Conservation (phyloP, 495 filamentous ascomycete genomes). For the Aspergillus egyptiacus region DNA sequence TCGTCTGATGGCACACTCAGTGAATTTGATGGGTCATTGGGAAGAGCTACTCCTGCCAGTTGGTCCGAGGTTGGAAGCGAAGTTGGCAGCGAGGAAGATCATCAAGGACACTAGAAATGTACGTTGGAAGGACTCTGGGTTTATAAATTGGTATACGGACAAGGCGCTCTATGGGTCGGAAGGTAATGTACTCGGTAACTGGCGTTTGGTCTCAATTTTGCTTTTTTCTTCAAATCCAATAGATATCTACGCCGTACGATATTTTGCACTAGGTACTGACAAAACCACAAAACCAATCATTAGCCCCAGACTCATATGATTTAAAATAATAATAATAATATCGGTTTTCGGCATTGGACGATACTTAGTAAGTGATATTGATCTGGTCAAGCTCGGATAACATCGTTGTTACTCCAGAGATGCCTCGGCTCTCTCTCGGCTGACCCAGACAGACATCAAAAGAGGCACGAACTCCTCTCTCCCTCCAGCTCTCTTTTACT, state of each 20-base stretch:
- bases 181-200: not conserved
- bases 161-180: not conserved
- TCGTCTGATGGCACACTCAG: conserved; percentile 59
- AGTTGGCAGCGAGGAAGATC: conserved; percentile 49
- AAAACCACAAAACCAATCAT: too few relatives aligned
- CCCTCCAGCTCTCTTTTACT: not conserved
- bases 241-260: too few relatives aligned
- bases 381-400: conserved; percentile 3
- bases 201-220: not conserved
- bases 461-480: conserved; percentile 1
- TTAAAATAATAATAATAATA: not conserved
- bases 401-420: conserved; percentile 2
- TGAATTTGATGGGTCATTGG: conserved; percentile 46
- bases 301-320: too few relatives aligned
- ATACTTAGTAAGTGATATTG: not conserved
- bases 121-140: not conserved
- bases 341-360: not conserved
- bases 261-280: too few relatives aligned
- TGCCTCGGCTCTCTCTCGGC: conserved; percentile 21
- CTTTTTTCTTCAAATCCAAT: not conserved
- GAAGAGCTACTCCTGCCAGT: conserved; percentile 61
- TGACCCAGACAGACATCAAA: conserved; percentile 7
- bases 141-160: conserved; percentile 1
- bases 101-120: conserved; percentile 17
- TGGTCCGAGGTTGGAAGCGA: conserved; percentile 78